These are phyloP conservation scores for Apiospora kogelbergensis DNA, from an alignment of 2,329 filamentous ascomycete species.

Conservation along the genomic window DNA sequence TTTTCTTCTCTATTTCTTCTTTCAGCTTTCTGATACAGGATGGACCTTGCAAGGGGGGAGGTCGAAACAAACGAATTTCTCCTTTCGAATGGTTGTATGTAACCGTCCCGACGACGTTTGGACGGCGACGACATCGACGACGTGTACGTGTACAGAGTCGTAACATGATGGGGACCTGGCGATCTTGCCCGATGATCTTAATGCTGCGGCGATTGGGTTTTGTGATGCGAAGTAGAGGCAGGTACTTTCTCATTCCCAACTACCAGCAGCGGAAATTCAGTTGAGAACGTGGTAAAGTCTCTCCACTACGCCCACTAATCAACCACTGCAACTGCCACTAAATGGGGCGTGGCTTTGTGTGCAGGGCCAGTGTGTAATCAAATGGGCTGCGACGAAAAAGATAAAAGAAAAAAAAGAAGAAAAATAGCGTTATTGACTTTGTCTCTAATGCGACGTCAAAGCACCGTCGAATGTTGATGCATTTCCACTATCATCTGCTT, in stretches of 20 bases:
- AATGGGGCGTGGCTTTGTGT: not conserved
- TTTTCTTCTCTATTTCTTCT: not conserved
- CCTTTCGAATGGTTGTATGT: not conserved
- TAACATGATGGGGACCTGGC: not conserved
- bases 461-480: not conserved
- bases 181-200: not conserved
- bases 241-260: not conserved
- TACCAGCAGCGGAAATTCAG: not conserved
- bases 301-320: not conserved
- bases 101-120: not conserved
- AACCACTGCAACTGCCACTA: no score
- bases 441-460: not conserved
- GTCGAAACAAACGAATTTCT: not conserved
- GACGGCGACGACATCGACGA: not conserved
- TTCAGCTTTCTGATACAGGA: not conserved
- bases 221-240: not conserved
- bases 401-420: no score
- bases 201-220: not conserved
- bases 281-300: not conserved
- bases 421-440: not conserved
- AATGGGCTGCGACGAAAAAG: not conserved
- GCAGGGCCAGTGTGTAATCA: not conserved
- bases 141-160: not conserved
- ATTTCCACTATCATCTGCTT: not conserved
- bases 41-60: not conserved